Conservation (phyloP, 768 basidiomycete species). For the Rhizopogon roseolus region DNA sequence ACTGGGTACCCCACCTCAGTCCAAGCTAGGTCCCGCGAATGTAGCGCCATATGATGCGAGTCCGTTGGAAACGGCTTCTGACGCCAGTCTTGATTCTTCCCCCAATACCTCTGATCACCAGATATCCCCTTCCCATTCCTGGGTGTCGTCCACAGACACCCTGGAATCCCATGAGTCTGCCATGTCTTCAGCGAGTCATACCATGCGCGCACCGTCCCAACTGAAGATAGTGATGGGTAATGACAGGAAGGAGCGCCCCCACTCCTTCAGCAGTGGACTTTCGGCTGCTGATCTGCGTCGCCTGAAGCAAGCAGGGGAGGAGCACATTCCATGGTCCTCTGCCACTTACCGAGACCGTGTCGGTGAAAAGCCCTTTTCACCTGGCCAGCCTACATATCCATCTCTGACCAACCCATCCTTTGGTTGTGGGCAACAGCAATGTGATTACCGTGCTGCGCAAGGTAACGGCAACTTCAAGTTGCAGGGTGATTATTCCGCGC, state of each 20-base stretch:
- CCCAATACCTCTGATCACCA: conserved; percentile 65
- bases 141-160: conserved; percentile 80
- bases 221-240: conserved; percentile 46
- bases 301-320: conserved; percentile 63
- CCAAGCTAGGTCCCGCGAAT: conserved; percentile 46
- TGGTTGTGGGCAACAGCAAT: conserved; percentile 50
- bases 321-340: conserved; percentile 41
- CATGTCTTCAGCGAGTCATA: conserved; percentile 49
- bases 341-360: conserved; percentile 43
- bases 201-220: conserved; percentile 48
- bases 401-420: conserved; percentile 52
- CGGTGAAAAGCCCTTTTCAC: conserved; percentile 37
- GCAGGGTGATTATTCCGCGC: conserved; percentile 51
- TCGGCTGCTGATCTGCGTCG: conserved; percentile 72
- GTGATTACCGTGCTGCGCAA: conserved; percentile 44
- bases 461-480: conserved; percentile 18
- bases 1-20: conserved; percentile 66
- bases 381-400: conserved; percentile 54
- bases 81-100: conserved; percentile 68
- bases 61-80: conserved; percentile 69
- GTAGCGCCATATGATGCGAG: conserved; percentile 61
- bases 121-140: conserved; percentile 66
- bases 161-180: conserved; percentile 55
- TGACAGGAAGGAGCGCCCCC: conserved; percentile 73
- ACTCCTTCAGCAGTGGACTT: conserved; percentile 76